Evolutionary conservation across 371 early-diverging fungal species (phyloP).

Genomic region (Fennellomyces sp.): DNA sequence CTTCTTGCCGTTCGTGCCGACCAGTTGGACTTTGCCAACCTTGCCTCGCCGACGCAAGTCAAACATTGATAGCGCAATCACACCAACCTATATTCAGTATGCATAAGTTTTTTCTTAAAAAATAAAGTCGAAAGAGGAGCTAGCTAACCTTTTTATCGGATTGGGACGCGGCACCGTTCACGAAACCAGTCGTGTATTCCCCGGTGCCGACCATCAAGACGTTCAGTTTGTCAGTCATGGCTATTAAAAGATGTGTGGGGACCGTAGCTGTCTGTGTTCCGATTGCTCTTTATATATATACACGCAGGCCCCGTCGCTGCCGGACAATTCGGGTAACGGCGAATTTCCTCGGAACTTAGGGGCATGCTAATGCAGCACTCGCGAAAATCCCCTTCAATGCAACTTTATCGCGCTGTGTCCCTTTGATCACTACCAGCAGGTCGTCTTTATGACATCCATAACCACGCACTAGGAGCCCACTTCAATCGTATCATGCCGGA

Average conservation of each 20-base stretch:
- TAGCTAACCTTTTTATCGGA: conserved; percentile 41
- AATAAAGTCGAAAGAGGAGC: not conserved
- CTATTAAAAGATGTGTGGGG: not conserved
- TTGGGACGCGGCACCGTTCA: conserved; percentile 24
- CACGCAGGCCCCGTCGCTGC: no score
- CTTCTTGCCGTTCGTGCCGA: conserved; percentile 51
- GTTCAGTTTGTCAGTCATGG: conserved; percentile 20
- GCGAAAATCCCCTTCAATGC: no score
- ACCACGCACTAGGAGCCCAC: no score
- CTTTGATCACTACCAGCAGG: no score
- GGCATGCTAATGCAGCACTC: no score
- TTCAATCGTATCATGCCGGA: no score
- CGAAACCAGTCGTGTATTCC: conserved; percentile 46
- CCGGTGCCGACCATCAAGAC: conserved; percentile 45
- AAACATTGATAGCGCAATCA: conserved; percentile 47
- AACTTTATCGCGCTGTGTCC: no score
- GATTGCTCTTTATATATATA: not conserved
- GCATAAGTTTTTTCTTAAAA: not conserved
- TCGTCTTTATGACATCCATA: no score
- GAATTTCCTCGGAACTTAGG: no score
- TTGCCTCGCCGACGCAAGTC: conserved; percentile 48
- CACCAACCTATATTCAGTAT: conserved; percentile 26
- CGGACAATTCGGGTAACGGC: no score
- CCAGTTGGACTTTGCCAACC: conserved; percentile 33
- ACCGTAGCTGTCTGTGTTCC: not conserved